Evolutionary conservation across 2,329 filamentous ascomycete species (phyloP), one percentile per base, ranked within the genome.

Genomic region (Triangularia verruculosa): DNA sequence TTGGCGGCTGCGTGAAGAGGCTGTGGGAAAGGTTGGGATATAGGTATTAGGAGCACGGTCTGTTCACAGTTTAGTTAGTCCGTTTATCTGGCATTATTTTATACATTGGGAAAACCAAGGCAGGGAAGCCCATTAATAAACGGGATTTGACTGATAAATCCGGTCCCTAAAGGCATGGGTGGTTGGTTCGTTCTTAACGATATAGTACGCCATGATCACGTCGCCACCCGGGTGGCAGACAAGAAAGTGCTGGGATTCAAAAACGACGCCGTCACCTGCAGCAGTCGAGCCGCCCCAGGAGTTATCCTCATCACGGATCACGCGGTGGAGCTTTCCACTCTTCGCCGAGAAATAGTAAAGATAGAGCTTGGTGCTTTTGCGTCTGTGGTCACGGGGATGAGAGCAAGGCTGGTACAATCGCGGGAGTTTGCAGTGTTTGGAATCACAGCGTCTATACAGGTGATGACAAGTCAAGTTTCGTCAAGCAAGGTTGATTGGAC

Each of bases 1-100:
- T 55, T 63, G 32, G 39, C 55, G 17, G 56, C 64, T 27, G 55
- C 52, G 25, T 59, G 43, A 53, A 9, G 20, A 53, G 9, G 47
- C 9, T 25, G 6, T 4, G 13, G 34, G 1, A 7, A 7, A 3
- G 15, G 11, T 34, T n/a, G 34, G 17, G 30, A 47, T 22, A 24
- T n/a, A 22, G 6, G 1, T 39, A n/a, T n/a, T n/a, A n/a, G n/a
- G n/a, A n/a, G n/a, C n/a, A n/a, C n/a, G n/a, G n/a, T n/a, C n/a
- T n/a, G n/a, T n/a, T n/a, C n/a, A n/a, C n/a, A n/a, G n/a, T n/a
- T n/a, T n/a, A n/a, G n/a, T n/a, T n/a, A n/a, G n/a, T n/a, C n/a
- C n/a, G n/a, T n/a, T n/a, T n/a, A n/a, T n/a, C n/a, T n/a, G n/a
- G n/a, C n/a, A n/a, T n/a, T n/a, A n/a, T n/a, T n/a, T n/a, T n/a